Evolutionary conservation across 2,329 filamentous ascomycete genomes (phyloP).

Genomic region (Claviceps digitariae): DNA sequence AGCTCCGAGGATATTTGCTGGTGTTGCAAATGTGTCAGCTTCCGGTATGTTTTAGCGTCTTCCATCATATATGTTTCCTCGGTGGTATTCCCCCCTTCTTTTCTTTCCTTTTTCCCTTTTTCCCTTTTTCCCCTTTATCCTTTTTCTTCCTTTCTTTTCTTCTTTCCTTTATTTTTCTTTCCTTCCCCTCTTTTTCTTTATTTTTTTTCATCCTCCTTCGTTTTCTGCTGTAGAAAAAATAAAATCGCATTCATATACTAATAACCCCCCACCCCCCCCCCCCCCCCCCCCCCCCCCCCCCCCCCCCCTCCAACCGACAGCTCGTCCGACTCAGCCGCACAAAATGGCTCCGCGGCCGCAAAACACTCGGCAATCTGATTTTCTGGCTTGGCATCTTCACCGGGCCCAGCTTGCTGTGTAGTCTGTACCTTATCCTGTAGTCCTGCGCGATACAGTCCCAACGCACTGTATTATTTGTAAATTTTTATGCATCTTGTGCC

Average conservation of each 20-base stretch:
- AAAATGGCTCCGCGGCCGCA: conserved; percentile 46
- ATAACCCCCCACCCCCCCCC: neutral
- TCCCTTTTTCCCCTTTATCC: neutral
- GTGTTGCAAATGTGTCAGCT: conserved; percentile 63
- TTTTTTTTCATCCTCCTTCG: too few relatives aligned
- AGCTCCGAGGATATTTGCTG: conserved; percentile 60
- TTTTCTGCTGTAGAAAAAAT: too few relatives aligned
- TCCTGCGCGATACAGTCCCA: too few relatives aligned
- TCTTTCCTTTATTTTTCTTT: too few relatives aligned
- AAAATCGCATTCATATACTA: too few relatives aligned
- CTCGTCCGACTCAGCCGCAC: conserved; percentile 55
- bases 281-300: neutral
- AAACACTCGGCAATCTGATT: conserved; percentile 55
- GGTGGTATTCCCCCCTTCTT: too few relatives aligned
- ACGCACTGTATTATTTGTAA: too few relatives aligned
- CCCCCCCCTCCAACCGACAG: conserved; percentile 12
- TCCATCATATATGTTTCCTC: too few relatives aligned
- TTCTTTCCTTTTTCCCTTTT: neutral
- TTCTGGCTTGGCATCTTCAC: conserved; percentile 74
- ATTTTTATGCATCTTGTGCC: neutral
- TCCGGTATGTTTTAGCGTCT: conserved; percentile 33
- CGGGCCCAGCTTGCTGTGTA: conserved; percentile 54
- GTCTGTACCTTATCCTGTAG: conserved; percentile 44
- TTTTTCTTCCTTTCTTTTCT: too few relatives aligned
- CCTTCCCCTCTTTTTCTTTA: too few relatives aligned